A percentile compares a stretch with the other conserved stretches of the same genome.
Evolutionary conservation across 768 basidiomycete genomes (phyloP).

Genomic region (Macrocybe gigantea): DNA sequence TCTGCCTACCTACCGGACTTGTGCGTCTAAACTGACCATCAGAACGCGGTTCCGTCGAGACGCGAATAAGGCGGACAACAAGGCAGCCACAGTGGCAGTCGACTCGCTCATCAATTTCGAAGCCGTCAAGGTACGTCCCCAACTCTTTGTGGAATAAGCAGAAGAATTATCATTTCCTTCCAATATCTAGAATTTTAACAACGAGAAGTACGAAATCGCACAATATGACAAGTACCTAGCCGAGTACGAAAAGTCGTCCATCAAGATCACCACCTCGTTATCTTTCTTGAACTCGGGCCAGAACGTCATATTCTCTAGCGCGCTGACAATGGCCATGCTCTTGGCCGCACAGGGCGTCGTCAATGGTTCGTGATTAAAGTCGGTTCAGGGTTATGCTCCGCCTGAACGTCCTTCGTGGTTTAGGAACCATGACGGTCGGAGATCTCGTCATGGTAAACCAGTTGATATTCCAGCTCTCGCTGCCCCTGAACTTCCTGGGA

Average conservation of each 20-base stretch:
- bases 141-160: not conserved
- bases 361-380: conserved; percentile 51
- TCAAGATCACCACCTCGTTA: conserved; percentile 93
- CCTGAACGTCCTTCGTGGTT: too few relatives aligned
- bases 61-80: conserved; percentile 95
- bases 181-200: conserved; percentile 82
- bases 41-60: conserved; percentile 92
- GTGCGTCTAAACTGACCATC: conserved; percentile 3
- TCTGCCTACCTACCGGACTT: not conserved
- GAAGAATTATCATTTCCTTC: conserved; percentile 4
- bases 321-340: conserved; percentile 93
- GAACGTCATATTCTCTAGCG: conserved; percentile 92
- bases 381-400: too few relatives aligned
- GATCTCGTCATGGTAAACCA: conserved; percentile 99
- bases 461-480: conserved; percentile 92
- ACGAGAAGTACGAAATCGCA: conserved; percentile 84
- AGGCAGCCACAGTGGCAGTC: conserved; percentile 88
- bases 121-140: conserved; percentile 78
- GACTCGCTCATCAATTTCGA: conserved; percentile 98
- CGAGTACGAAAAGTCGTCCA: conserved; percentile 84
- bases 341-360: conserved; percentile 92
- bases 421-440: conserved; percentile 96
- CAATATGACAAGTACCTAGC: conserved; percentile 90
- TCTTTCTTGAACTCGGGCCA: conserved; percentile 95
- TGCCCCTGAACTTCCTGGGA: conserved; percentile 95